Conservation (phyloP, 176 grass and related monocot species). For the Thalia dealbata region DNA sequence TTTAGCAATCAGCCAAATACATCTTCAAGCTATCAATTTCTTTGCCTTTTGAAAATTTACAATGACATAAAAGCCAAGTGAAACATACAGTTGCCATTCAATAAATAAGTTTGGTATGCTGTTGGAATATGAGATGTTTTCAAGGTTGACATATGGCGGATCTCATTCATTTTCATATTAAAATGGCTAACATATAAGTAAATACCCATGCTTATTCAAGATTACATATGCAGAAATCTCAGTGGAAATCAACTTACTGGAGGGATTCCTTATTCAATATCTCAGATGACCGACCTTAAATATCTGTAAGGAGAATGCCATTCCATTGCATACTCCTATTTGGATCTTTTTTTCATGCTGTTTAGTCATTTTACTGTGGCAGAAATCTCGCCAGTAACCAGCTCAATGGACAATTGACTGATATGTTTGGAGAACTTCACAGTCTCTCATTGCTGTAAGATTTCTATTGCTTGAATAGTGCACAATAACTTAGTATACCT, state of each 20-base stretch:
- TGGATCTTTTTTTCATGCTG: neutral
- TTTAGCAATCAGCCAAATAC: too few species aligned
- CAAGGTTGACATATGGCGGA: neutral
- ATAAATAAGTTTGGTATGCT: neutral
- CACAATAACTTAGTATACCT: neutral
- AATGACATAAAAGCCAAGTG: neutral
- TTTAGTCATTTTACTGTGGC: conserved; percentile 10
- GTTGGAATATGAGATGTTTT: neutral
- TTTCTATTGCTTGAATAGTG: neutral
- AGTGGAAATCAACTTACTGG: conserved; percentile 67
- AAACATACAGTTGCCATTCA: neutral
- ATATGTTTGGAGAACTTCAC: conserved; percentile 68
- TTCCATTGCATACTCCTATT: neutral
- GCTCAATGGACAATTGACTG: conserved; percentile 69
- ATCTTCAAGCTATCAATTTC: conserved; percentile 10
- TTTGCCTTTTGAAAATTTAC: neutral
- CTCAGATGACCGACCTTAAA: conserved; percentile 80
- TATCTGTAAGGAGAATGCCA: conserved; percentile 39
- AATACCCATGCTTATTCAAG: conserved; percentile 10
- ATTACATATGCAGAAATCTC: conserved; percentile 48
- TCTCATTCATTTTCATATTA: neutral
- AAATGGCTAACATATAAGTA: neutral
- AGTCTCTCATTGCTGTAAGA: conserved; percentile 77
- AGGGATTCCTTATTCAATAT: conserved; percentile 72
- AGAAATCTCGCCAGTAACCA: conserved; percentile 78